Conservation (phyloP, 208 protist genomes). For the Trypanosoma congolense region DNA sequence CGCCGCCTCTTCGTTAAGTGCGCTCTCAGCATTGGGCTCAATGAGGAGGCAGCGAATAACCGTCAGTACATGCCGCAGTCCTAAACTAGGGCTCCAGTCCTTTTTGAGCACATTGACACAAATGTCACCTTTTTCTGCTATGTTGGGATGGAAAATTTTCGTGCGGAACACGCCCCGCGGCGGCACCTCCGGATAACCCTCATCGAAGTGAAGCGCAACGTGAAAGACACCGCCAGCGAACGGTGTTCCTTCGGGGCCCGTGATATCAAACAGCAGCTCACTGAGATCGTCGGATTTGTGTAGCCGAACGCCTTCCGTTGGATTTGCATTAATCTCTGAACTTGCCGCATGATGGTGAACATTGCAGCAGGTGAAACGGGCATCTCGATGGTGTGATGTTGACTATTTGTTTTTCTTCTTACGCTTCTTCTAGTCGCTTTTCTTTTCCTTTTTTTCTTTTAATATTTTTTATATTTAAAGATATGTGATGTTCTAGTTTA, state of each 20-base stretch:
- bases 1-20: conserved; percentile 98
- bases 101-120: conserved; percentile 99
- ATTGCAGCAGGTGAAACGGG: conserved; percentile 73
- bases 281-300: conserved; percentile 86
- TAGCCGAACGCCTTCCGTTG: conserved; percentile 89
- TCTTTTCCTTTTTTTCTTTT: background rate
- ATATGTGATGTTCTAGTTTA: no score
- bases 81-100: conserved; percentile 94
- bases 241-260: conserved; percentile 94
- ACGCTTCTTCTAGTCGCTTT: background rate
- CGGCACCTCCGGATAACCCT: conserved; percentile 93
- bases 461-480: no score
- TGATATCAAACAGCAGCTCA: conserved; percentile 89
- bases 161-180: conserved; percentile 97
- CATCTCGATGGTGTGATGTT: conserved; percentile 30
- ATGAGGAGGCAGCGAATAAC: conserved; percentile 97
- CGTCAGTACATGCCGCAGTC: conserved; percentile 94
- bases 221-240: conserved; percentile 93
- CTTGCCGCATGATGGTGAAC: conserved; percentile 79
- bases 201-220: conserved; percentile 88
- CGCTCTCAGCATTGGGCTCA: conserved; percentile 97
- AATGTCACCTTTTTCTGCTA: conserved; percentile 96
- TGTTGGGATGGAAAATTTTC: conserved; percentile 99
- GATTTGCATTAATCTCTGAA: conserved; percentile 69
- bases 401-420: conserved; percentile 1